phyloP scores from a whole-genome alignment of 2,329 filamentous ascomycete species.

The Fusarium subtropicale region DNA sequence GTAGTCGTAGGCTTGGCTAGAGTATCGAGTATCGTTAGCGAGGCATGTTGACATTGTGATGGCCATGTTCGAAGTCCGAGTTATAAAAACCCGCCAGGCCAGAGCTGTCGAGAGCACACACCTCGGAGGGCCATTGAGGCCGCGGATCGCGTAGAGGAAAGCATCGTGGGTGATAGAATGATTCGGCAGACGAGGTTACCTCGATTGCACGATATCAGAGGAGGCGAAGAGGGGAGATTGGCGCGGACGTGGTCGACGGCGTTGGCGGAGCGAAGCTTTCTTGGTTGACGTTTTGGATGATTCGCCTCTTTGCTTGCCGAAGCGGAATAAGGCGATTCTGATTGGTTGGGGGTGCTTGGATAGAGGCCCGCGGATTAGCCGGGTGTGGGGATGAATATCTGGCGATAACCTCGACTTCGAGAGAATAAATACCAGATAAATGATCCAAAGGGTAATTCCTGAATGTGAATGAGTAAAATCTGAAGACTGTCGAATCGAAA shows the following conservation, averaged over 20 bases:
- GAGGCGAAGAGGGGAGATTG: slow-evolving; percentile 30
- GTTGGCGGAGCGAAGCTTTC: slow-evolving; percentile 36
- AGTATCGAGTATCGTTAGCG: slow-evolving; percentile 15
- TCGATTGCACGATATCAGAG: slow-evolving; percentile 37
- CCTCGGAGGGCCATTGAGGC: slow-evolving; percentile 66
- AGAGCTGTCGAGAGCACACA: slow-evolving; percentile 47
- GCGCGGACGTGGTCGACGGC: slow-evolving; percentile 26
- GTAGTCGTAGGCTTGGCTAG: slow-evolving; percentile 74
- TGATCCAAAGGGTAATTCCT: not conserved
- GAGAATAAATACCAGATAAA: not conserved
- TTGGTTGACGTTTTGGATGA: slow-evolving; percentile 48
- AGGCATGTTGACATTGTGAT: slow-evolving; percentile 13
- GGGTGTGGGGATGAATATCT: slow-evolving; percentile 21
- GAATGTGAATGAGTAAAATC: not conserved
- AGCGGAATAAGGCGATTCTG: slow-evolving; percentile 47
- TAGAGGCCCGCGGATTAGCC: slow-evolving; percentile 49
- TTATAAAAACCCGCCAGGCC: slow-evolving; percentile 41
- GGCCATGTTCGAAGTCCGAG: slow-evolving; percentile 20
- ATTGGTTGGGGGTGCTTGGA: slow-evolving; percentile 42
- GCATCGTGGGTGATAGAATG: slow-evolving; percentile 53
- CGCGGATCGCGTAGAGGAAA: slow-evolving; percentile 62
- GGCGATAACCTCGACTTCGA: slow-evolving; percentile 21
- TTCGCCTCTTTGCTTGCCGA: slow-evolving; percentile 48
- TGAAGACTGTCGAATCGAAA: too few relatives aligned
- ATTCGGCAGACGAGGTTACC: slow-evolving; percentile 34